These are phyloP conservation scores for Fusarium phyllophilum DNA, from an alignment of 2,329 filamentous ascomycete genomes.

Conservation along the genomic window DNA sequence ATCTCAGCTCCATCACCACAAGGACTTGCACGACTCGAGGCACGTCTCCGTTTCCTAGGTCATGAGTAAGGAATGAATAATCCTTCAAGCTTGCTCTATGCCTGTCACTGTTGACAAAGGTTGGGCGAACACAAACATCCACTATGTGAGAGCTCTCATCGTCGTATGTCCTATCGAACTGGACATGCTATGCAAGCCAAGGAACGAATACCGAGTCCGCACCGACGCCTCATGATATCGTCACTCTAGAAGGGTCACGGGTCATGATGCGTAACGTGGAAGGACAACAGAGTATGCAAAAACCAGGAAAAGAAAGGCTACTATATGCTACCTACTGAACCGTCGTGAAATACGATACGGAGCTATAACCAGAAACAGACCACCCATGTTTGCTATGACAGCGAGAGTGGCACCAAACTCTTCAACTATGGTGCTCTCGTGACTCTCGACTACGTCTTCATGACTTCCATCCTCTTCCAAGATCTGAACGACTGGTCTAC, in stretches of 20 bases:
- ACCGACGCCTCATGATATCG: neutral
- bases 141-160: neutral
- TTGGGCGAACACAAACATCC: neutral
- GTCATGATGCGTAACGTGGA: neutral
- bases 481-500: neutral
- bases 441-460: neutral
- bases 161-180: neutral
- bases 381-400: constrained; percentile 11
- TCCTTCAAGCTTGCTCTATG: neutral
- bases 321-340: constrained; percentile 37
- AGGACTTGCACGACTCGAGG: constrained; percentile 4
- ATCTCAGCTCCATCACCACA: constrained; percentile 3
- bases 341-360: constrained; percentile 10
- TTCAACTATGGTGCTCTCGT: constrained; percentile 14
- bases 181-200: neutral
- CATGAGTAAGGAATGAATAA: constrained; percentile 11
- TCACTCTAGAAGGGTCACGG: neutral
- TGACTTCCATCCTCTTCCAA: neutral
- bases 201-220: neutral
- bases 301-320: constrained; percentile 37
- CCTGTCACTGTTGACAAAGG: neutral
- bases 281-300: neutral
- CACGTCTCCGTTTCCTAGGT: neutral
- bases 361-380: constrained; percentile 23
- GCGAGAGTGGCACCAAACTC: constrained; percentile 12